A percentile compares a stretch with the other conserved stretches of the same genome.
These are phyloP conservation scores for Orobanche coerulescens DNA, from an alignment of 257 asterid genomes.

Conservation along the genomic window DNA sequence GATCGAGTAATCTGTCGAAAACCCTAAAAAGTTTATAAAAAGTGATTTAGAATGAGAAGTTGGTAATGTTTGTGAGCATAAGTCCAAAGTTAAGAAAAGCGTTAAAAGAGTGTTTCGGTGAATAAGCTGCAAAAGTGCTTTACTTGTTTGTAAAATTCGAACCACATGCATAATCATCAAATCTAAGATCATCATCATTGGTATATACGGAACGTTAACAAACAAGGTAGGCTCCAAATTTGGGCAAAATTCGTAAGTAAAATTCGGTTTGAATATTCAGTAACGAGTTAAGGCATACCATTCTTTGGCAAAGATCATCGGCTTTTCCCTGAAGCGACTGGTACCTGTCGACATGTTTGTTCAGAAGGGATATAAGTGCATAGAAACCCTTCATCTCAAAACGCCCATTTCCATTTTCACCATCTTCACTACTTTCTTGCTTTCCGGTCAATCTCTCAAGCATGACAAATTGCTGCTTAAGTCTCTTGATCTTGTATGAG, in stretches of 20 bases:
- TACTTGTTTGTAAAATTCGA: too few species aligned
- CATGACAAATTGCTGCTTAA: conserved; percentile 74
- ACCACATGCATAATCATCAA: too few species aligned
- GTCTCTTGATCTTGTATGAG: conserved; percentile 87
- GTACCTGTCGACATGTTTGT: conserved; percentile 69
- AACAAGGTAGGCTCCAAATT: background rate
- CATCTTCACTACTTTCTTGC: conserved; percentile 40
- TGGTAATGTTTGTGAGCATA: too few species aligned
- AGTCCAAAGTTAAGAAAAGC: too few species aligned
- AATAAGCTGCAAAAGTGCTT: too few species aligned
- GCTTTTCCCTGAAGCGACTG: conserved; percentile 76
- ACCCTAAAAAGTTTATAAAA: too few species aligned
- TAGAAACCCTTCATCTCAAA: conserved; percentile 36
- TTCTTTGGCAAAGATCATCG: conserved; percentile 71
- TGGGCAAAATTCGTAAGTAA: background rate
- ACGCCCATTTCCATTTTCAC: conserved; percentile 25
- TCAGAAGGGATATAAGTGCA: conserved; percentile 47
- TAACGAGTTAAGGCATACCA: conserved; percentile 41
- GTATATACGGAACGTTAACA: background rate
- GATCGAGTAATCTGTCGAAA: too few species aligned
- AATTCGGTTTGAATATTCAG: background rate
- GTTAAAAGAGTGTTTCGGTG: too few species aligned
- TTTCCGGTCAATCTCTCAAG: conserved; percentile 75
- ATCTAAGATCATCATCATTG: too few species aligned
- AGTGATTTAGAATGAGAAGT: too few species aligned